These are phyloP conservation scores for Colletotrichum lupini DNA, from an alignment of 2,329 filamentous ascomycete species.

Conservation along the genomic window DNA sequence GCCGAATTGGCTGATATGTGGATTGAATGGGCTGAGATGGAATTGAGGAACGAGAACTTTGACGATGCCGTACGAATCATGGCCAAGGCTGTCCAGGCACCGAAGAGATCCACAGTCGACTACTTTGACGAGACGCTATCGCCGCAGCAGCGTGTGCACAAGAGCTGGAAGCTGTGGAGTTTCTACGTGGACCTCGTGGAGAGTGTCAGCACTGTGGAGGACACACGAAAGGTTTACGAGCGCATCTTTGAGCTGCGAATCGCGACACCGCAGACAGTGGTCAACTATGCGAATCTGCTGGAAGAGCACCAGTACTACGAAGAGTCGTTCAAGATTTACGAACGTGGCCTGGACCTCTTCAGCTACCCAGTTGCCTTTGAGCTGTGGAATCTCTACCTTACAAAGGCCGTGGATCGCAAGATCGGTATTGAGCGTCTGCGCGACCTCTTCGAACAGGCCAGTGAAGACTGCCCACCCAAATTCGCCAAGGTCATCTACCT, in stretches of 20 bases:
- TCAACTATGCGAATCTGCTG: constrained; percentile 96
- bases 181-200: constrained; percentile 99
- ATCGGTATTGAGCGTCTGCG: constrained; percentile 94
- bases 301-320: constrained; percentile 97
- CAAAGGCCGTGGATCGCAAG: constrained; percentile 95
- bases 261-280: constrained; percentile 96
- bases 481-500: constrained; percentile 97
- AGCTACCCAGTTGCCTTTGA: constrained; percentile 98
- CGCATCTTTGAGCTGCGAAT: constrained; percentile 98
- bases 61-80: constrained; percentile 95
- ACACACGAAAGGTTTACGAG: constrained; percentile 95
- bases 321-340: constrained; percentile 97
- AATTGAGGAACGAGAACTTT: constrained; percentile 94
- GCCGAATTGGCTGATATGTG: constrained; percentile 96
- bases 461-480: constrained; percentile 93
- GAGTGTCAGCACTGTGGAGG: constrained; percentile 89
- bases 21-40: constrained; percentile 99
- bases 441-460: constrained; percentile 96
- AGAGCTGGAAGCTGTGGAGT: constrained; percentile 99
- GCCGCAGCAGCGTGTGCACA: constrained; percentile 96
- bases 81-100: constrained; percentile 96
- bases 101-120: constrained; percentile 97
- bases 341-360: constrained; percentile 96
- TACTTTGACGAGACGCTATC: constrained; percentile 97
- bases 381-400: constrained; percentile 97